These are phyloP conservation scores for Orbilia blumenaviensis DNA, from an alignment of 2,329 filamentous ascomycete species.

Conservation along the genomic window DNA sequence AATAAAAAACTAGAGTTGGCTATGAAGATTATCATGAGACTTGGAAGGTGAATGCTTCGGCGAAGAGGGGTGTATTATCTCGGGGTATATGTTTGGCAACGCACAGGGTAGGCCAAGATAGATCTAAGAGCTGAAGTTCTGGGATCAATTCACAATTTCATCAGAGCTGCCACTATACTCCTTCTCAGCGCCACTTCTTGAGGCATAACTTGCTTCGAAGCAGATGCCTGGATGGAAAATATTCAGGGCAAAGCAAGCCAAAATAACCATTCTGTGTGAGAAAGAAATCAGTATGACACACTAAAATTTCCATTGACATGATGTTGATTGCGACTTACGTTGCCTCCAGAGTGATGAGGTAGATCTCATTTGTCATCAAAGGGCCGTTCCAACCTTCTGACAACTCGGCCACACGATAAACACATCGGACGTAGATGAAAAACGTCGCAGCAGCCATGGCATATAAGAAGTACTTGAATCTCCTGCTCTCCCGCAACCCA, in stretches of 20 bases:
- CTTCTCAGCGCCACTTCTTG: slow-evolving; percentile 17
- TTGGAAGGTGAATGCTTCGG: no score
- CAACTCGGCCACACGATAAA: slow-evolving; percentile 74
- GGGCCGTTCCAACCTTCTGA: slow-evolving; percentile 71
- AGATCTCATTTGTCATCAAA: slow-evolving; percentile 67
- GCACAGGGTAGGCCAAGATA: no score
- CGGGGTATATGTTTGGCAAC: no score
- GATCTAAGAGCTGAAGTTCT: no score
- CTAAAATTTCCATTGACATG: not conserved
- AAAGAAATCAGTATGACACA: slow-evolving; percentile 9
- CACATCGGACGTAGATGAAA: slow-evolving; percentile 71
- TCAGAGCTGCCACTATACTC: slow-evolving; percentile 23
- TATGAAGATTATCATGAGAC: no score
- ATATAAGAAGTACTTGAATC: slow-evolving; percentile 68
- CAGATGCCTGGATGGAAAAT: slow-evolving; percentile 63
- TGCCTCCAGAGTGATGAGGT: slow-evolving; percentile 70
- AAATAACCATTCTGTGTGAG: slow-evolving; percentile 62
- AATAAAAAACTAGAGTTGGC: not conserved
- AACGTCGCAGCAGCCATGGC: slow-evolving; percentile 69
- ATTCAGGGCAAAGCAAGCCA: slow-evolving; percentile 64
- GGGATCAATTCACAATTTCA: no score
- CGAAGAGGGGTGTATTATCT: no score
- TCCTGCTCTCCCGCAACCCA: slow-evolving; percentile 61
- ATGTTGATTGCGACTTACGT: slow-evolving; percentile 56
- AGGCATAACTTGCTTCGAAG: slow-evolving; percentile 55